A percentile compares a stretch with the other conserved stretches of the same genome.
Conservation (phyloP, 1,284 basidiomycete genomes). For the Ceratobasidium sp. region DNA sequence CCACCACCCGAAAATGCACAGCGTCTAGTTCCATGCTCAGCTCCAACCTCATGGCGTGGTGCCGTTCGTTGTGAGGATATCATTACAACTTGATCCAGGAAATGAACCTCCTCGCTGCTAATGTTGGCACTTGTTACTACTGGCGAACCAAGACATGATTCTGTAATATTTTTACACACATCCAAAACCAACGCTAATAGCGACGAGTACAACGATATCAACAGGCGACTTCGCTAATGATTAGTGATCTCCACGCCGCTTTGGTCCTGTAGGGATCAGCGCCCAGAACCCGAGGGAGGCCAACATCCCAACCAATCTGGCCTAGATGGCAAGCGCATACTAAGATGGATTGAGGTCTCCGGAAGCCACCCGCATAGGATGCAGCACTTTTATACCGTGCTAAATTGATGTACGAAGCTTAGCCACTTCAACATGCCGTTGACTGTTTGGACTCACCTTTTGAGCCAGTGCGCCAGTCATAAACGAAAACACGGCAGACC, state of each 20-base stretch:
- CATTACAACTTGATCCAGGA: neutral
- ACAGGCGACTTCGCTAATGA: neutral
- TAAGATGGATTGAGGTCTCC: neutral
- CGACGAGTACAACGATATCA: neutral
- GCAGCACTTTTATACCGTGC: constrained; percentile 37
- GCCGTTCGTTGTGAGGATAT: no score
- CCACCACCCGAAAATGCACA: no score
- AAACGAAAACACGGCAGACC: constrained; percentile 46
- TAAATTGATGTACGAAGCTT: neutral
- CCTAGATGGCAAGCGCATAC: neutral
- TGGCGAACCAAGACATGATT: no score
- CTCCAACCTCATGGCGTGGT: no score
- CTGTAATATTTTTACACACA: neutral
- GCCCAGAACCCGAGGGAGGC: constrained; percentile 24
- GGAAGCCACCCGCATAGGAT: constrained; percentile 27
- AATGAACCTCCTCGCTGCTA: neutral
- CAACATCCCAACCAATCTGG: constrained; percentile 36
- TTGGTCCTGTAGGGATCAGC: constrained; percentile 2
- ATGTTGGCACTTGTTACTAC: neutral
- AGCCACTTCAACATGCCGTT: no score
- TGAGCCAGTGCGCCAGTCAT: constrained; percentile 37
- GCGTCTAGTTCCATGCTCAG: no score
- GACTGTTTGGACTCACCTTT: constrained; percentile 6
- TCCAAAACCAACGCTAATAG: neutral
- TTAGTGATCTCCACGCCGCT: constrained; percentile 13